Evolutionary conservation across 2,329 filamentous ascomycete species (phyloP).

Genomic region (Scedosporium apiospermum): DNA sequence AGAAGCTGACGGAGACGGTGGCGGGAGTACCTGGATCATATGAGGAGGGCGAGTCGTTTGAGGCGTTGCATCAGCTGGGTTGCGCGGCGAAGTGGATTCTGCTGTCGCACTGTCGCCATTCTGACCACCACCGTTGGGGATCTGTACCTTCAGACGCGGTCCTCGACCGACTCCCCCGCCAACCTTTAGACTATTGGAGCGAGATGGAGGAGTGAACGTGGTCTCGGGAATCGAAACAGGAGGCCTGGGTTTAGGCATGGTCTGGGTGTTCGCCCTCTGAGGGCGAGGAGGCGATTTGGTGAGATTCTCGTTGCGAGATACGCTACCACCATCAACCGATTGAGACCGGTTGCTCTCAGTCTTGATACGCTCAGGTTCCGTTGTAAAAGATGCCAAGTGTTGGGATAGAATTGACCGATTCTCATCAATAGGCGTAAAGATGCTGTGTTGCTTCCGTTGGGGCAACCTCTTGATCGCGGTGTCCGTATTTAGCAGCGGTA

Average conservation of each 20-base stretch:
- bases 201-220: slow-evolving; percentile 59
- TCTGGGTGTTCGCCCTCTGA: slow-evolving; percentile 38
- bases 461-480: slow-evolving; percentile 52
- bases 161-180: slow-evolving; percentile 63
- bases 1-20: slow-evolving; percentile 82
- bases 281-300: slow-evolving; percentile 48
- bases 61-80: slow-evolving; percentile 48
- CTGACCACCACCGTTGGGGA: slow-evolving; percentile 84
- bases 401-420: slow-evolving; percentile 80
- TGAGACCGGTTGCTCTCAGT: slow-evolving; percentile 41
- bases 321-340: slow-evolving; percentile 53
- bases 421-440: slow-evolving; percentile 96
- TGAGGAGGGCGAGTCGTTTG: slow-evolving; percentile 34
- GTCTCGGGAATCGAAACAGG: slow-evolving; percentile 54
- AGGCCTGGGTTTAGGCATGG: slow-evolving; percentile 36
- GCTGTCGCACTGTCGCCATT: slow-evolving; percentile 61
- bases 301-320: slow-evolving; percentile 30
- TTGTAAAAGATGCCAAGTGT: slow-evolving; percentile 62
- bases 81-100: slow-evolving; percentile 53
- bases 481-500: slow-evolving; percentile 40
- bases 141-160: slow-evolving; percentile 85
- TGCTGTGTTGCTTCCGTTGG: slow-evolving; percentile 77
- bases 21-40: slow-evolving; percentile 68
- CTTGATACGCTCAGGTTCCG: slow-evolving; percentile 31
- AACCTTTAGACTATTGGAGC: slow-evolving; percentile 66